phyloP scores from a whole-genome alignment of 768 basidiomycete genomes.

The Mycena epipterygia region DNA sequence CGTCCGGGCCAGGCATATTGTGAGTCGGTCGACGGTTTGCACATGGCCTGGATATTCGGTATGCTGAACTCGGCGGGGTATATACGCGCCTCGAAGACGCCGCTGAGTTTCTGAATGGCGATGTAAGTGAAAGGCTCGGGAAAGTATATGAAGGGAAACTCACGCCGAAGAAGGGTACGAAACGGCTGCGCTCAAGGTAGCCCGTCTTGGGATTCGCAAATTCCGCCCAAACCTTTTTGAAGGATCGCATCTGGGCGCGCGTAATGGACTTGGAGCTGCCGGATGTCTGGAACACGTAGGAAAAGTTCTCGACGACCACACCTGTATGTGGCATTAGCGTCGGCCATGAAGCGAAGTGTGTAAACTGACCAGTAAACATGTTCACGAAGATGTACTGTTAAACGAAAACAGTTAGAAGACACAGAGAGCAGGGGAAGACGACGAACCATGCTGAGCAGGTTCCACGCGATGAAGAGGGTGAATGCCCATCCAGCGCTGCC shows the following conservation, averaged over 20 bases:
- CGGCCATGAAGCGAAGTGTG: background rate
- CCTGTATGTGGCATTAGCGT: conserved; percentile 51
- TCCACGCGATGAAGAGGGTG: conserved; percentile 94
- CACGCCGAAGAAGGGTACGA: conserved; percentile 88
- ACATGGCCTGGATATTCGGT: conserved; percentile 67
- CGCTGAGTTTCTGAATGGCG: conserved; percentile 75
- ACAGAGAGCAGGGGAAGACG: conserved; percentile 2
- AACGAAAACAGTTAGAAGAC: background rate
- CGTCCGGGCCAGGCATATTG: conserved; percentile 49
- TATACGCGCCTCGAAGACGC: conserved; percentile 90
- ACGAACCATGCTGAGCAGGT: conserved; percentile 87
- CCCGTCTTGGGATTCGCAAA: conserved; percentile 86
- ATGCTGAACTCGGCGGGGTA: conserved; percentile 82
- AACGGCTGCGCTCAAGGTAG: conserved; percentile 75
- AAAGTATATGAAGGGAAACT: conserved; percentile 46
- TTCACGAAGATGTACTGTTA: conserved; percentile 93
- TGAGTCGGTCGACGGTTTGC: conserved; percentile 54
- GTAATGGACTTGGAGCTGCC: conserved; percentile 86
- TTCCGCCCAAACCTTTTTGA: conserved; percentile 95
- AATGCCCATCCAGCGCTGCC: conserved; percentile 89
- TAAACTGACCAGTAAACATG: conserved; percentile 87
- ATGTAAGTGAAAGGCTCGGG: conserved; percentile 21
- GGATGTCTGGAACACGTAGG: conserved; percentile 92
- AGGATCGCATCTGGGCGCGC: conserved; percentile 92
- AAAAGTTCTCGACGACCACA: conserved; percentile 96